phyloP scores from a whole-genome alignment of 176 grass and related monocot species.

The Phragmites australis region DNA sequence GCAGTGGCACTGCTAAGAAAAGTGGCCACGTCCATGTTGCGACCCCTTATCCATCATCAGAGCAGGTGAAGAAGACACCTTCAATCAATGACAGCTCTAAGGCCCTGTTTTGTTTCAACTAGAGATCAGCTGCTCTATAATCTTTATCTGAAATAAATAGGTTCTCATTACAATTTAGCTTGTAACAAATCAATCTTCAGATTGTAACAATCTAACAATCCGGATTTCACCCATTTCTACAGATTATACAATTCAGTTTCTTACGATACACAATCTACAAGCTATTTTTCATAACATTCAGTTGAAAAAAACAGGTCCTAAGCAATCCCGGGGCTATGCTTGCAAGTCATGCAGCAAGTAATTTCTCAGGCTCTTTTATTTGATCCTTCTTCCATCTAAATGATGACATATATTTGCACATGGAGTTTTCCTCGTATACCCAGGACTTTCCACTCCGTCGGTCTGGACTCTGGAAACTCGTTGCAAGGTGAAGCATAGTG shows the following conservation, averaged over 20 bases:
- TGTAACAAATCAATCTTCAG: no score
- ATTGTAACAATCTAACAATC: no score
- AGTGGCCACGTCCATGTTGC: slow-evolving; percentile 58
- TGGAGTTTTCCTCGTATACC: background rate
- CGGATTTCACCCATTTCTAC: no score
- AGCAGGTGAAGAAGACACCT: slow-evolving; percentile 44
- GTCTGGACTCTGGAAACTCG: slow-evolving; percentile 21
- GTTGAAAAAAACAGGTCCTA: no score
- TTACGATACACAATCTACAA: no score
- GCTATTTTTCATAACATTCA: no score
- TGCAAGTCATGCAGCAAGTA: slow-evolving; percentile 81
- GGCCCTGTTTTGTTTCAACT: no score
- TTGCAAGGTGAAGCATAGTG: slow-evolving; percentile 29
- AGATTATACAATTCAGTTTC: no score
- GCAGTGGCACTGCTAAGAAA: slow-evolving; percentile 48
- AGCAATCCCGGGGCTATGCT: slow-evolving; percentile 45
- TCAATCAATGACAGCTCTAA: slow-evolving; percentile 50
- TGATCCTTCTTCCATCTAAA: background rate
- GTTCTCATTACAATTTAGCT: no score
- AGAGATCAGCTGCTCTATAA: no score
- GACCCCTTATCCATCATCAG: slow-evolving; percentile 64
- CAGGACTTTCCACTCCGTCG: slow-evolving; percentile 15
- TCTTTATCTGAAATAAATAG: no score
- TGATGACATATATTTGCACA: background rate
- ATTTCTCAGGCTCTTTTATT: background rate